Conservation (phyloP, 2,329 filamentous ascomycete species). For the Whalleya microplaca region DNA sequence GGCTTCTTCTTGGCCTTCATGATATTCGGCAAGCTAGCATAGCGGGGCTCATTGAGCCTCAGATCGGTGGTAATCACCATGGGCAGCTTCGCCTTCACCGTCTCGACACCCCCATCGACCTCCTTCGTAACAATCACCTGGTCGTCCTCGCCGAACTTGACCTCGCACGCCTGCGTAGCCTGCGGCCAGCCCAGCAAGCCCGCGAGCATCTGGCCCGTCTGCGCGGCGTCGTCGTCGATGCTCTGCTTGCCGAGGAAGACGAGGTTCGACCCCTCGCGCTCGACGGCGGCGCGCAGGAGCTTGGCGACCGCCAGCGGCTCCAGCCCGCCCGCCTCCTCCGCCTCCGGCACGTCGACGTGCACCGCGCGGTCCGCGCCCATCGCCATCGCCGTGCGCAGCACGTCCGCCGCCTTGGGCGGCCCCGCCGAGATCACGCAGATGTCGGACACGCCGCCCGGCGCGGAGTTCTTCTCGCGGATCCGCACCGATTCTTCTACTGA, state of each 20-base stretch:
- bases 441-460: constrained; percentile 78
- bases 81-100: constrained; percentile 80
- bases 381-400: constrained; percentile 94
- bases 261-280: constrained; percentile 85
- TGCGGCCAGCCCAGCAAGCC: constrained; percentile 91
- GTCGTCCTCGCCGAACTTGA: constrained; percentile 73
- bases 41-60: constrained; percentile 91
- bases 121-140: constrained; percentile 80
- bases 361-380: constrained; percentile 95
- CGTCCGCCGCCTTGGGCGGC: constrained; percentile 83
- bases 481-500: constrained; percentile 95
- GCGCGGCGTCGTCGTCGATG: constrained; percentile 93
- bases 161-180: constrained; percentile 88
- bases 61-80: constrained; percentile 96
- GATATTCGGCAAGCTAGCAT: constrained; percentile 94
- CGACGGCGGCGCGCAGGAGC: constrained; percentile 77
- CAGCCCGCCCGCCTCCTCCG: constrained; percentile 60
- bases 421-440: constrained; percentile 90
- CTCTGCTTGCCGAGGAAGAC: constrained; percentile 97
- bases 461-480: constrained; percentile 83
- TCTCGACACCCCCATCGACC: constrained; percentile 95
- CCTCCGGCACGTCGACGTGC: constrained; percentile 80
- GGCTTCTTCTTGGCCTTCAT: constrained; percentile 99
- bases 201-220: constrained; percentile 98
- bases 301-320: constrained; percentile 95